Base-by-base conservation (phyloP, 495 filamentous ascomycete genomes). In the Pseudoneurospora amorphoporcata region DNA sequence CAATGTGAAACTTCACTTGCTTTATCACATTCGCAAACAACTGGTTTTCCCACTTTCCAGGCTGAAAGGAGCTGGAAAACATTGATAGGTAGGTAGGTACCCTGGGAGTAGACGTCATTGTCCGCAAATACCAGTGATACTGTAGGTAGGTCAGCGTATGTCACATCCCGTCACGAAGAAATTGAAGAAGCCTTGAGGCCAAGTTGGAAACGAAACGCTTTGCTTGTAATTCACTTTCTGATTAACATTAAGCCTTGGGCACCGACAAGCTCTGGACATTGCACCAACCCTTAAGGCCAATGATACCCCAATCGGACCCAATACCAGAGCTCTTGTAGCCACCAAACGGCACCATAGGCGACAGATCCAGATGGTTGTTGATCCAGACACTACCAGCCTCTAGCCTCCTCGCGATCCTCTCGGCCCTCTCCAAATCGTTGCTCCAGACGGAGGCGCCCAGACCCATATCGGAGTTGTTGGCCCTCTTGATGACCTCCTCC, bases 371-470 rank as follows among this genome's bases (percentile, higher is more conserved):
- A 47, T 83, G 82, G 4, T 76, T 75, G 77, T 90, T 90, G 47
- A 90, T 86, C 85, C 85, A 90, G 29, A 90, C 87, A 29, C 77
- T 84, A 3, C 88, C 89, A 0, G 86, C 84, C 73, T 87, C 82
- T 32, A 91, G 79, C 41, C 81, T 80, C 17, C 81, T 73, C 0
- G 87, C 88, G 38, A 91, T 83, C 3, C 81, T 73, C 40, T 84
- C 80, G 4, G 87, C 88, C 7, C 81, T 78, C 37, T 77, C 82
- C 3, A 89, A 38, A 71, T 90, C 87, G 8, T 76, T 80, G n/a
- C 82, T 84, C 81, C 88, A 90, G 0, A 90, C 82, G 0, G 84
- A 87, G 1, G 88, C 86, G 3, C 87, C 89, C 3, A 91, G 81
- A 0, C 88, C 89, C 1, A 82, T 83, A 42, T 88, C 86, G 19